A percentile compares a stretch with the other conserved stretches of the same genome.
Conservation (phyloP, 108 stramenopile species). For the Cyclotella atomus region DNA sequence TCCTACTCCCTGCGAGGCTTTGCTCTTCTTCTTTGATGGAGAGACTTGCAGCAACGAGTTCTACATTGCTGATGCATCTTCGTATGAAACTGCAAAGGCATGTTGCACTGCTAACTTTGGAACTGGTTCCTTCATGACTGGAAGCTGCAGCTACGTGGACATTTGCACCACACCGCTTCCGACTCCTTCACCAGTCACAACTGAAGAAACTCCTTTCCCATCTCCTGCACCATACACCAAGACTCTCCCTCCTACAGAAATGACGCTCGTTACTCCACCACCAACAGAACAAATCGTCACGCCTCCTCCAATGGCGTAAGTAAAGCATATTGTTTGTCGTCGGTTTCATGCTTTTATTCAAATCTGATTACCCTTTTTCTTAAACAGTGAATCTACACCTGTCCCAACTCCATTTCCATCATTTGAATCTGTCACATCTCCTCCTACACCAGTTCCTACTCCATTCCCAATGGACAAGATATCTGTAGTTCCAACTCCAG, state of each 20-base stretch:
- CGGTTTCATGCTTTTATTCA: neutral
- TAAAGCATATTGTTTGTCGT: neutral
- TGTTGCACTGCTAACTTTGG: constrained; percentile 1
- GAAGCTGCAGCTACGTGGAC: neutral
- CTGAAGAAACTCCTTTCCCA: too few species aligned
- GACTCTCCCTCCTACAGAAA: neutral
- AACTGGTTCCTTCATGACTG: neutral
- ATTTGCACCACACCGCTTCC: neutral
- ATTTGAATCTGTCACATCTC: neutral
- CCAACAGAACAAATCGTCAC: neutral
- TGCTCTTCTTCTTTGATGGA: constrained; percentile 1
- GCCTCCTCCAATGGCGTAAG: neutral
- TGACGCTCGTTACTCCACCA: neutral
- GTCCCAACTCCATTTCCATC: too few species aligned
- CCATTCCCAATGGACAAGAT: too few species aligned
- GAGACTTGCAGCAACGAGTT: neutral
- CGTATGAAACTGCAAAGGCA: neutral
- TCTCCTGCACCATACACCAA: too few species aligned
- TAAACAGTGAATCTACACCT: neutral
- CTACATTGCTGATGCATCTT: neutral
- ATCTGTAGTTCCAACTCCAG: too few species aligned
- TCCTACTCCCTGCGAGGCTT: neutral
- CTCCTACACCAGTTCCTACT: neutral
- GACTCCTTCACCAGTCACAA: neutral
- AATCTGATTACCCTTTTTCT: neutral